Percentiles rank a stretch among this genome's conserved stretches.
Conservation (phyloP, 345 rosid species). For the Citrus sinensis region DVS_A1.0 CM039162.1:28617001-28617500, state of each 20-base stretch:
- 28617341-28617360: conserved; percentile 17
- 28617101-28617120: conserved; percentile 30
- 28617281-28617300: conserved; percentile 23
- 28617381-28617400: not conserved
- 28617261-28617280: not conserved
- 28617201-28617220: conserved; percentile 42
- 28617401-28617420: not conserved
- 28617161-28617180: conserved; percentile 5
- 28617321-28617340: conserved; percentile 6
- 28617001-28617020: conserved; percentile 54
- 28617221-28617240: conserved; percentile 29
- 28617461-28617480: not conserved
- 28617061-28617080: conserved; percentile 19
- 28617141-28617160: conserved; percentile 11
- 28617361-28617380: not conserved
- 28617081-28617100: not conserved
- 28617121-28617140: conserved; percentile 31
- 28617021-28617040: conserved; percentile 30
- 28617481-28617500: not conserved
- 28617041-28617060: conserved; percentile 21
- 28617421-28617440: not conserved
- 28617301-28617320: conserved; percentile 22
- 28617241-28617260: conserved; percentile 23
- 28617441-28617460: not conserved
- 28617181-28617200: conserved; percentile 30